These are phyloP conservation scores for Aspergillus sp. DNA, from an alignment of 2,329 filamentous ascomycete species.

Conservation along the genomic window DNA sequence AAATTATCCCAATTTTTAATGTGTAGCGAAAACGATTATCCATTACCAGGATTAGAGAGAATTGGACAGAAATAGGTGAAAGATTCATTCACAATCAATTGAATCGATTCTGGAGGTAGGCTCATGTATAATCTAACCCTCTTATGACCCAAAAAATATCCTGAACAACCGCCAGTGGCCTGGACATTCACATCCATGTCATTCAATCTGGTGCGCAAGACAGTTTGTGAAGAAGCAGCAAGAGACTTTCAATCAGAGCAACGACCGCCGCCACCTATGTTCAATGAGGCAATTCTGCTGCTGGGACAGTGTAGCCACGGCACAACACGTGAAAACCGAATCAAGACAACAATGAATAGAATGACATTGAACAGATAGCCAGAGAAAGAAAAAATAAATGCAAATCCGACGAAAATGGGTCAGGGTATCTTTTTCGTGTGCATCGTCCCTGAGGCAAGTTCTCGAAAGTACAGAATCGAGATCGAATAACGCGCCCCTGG, in stretches of 20 bases:
- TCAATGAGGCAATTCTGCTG: neutral
- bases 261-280: neutral
- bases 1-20: neutral
- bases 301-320: neutral
- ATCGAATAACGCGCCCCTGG: slow-evolving; percentile 11
- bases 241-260: neutral
- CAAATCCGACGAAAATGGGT: slow-evolving; percentile 15
- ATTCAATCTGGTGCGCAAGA: neutral
- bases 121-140: neutral
- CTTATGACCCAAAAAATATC: neutral
- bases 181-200: neutral
- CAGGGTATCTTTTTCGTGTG: slow-evolving; percentile 31
- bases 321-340: neutral
- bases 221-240: neutral
- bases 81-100: no score
- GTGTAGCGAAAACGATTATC: no score
- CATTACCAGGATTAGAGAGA: no score
- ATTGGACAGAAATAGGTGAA: no score
- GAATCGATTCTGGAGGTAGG: neutral
- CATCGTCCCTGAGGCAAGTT: slow-evolving; percentile 20
- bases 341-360: neutral
- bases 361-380: neutral
- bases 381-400: slow-evolving; percentile 10
- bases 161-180: neutral
- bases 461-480: slow-evolving; percentile 13